Conservation (phyloP, 805 yeast genomes). For the Tetrapisispora arboricola region DNA sequence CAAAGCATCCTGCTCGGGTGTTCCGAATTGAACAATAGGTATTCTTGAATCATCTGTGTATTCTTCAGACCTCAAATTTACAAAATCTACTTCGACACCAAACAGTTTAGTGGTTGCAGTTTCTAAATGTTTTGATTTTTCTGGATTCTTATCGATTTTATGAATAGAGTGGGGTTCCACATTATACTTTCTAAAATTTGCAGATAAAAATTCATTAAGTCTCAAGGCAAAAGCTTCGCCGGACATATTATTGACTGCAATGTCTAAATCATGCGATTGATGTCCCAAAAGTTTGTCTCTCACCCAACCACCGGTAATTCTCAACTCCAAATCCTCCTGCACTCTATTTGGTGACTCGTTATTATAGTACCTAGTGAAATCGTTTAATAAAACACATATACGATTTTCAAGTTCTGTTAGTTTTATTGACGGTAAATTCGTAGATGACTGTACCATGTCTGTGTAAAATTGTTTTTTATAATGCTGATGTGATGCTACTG, state of each 20-base stretch:
- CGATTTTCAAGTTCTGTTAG: constrained; percentile 18
- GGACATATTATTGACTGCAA: constrained; percentile 73
- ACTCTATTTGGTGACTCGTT: neutral
- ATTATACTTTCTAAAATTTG: constrained; percentile 26
- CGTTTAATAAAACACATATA: constrained; percentile 23
- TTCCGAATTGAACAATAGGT: constrained; percentile 77
- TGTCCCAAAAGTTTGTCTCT: constrained; percentile 82
- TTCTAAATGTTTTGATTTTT: constrained; percentile 89
- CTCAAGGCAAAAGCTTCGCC: constrained; percentile 79
- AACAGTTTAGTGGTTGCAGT: constrained; percentile 87
- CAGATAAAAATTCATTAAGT: constrained; percentile 41
- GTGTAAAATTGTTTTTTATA: neutral
- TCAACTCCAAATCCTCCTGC: constrained; percentile 17
- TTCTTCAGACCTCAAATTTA: constrained; percentile 78
- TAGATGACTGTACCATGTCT: neutral
- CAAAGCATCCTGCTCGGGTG: constrained; percentile 83
- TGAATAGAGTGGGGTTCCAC: constrained; percentile 42
- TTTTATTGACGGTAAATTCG: constrained; percentile 5
- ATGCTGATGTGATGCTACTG: neutral
- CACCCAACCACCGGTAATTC: constrained; percentile 99
- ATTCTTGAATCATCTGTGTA: constrained; percentile 77
- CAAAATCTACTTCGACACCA: constrained; percentile 86
- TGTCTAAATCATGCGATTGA: constrained; percentile 79
- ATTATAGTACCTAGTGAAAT: constrained; percentile 23
- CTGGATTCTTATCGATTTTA: constrained; percentile 86